Evolutionary conservation across 225 moss, liverwort and hornwort genomes (phyloP).

Genomic region (Anthoceros angustus): DNA sequence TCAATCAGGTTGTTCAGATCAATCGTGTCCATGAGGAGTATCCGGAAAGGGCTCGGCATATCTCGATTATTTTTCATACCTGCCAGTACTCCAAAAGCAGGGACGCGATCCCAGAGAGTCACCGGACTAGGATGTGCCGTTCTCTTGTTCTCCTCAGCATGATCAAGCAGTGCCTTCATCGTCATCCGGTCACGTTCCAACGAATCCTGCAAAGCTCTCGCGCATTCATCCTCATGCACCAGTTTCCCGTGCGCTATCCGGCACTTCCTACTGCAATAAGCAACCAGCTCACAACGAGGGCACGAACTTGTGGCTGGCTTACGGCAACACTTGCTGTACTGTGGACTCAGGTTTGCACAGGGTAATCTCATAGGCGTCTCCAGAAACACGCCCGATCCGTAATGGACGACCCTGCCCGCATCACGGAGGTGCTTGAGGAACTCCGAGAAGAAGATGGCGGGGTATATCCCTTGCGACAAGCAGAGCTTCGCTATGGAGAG

Average conservation of each 20-base stretch:
- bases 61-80: neutral
- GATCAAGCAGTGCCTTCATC: neutral
- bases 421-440: neutral
- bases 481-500: neutral
- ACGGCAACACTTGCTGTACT: neutral
- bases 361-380: neutral
- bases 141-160: too few relatives aligned
- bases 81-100: neutral
- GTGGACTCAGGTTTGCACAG: neutral
- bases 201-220: neutral
- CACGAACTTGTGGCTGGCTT: neutral
- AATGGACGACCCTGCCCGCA: neutral
- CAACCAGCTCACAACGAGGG: neutral
- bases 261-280: neutral
- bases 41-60: neutral
- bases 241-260: neutral
- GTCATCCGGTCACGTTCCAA: neutral
- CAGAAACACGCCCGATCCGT: slow-evolving; percentile 5
- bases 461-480: neutral
- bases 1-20: slow-evolving; percentile 2
- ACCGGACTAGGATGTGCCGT: neutral
- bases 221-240: neutral
- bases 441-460: neutral
- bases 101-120: neutral
- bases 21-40: neutral